Conservation (phyloP, 2,329 filamentous ascomycete genomes). For the Stagonosporopsis rhizophila region DNA sequence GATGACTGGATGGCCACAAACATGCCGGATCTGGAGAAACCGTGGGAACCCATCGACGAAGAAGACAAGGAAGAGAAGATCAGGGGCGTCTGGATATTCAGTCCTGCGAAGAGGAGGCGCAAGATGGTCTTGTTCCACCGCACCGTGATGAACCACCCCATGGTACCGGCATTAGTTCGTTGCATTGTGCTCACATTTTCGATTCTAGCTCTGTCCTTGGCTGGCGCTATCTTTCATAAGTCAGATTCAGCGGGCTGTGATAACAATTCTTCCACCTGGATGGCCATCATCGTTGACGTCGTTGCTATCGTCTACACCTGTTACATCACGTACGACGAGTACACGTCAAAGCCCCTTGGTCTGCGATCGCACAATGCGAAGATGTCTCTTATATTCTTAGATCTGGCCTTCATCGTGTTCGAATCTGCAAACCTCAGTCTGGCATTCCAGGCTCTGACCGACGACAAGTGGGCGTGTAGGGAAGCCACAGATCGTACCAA, state of each 20-base stretch:
- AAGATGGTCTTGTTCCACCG: slow-evolving; percentile 69
- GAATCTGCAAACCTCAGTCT: slow-evolving; percentile 91
- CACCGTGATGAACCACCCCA: slow-evolving; percentile 77
- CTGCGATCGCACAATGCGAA: slow-evolving; percentile 84
- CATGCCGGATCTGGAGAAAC: slow-evolving; percentile 54
- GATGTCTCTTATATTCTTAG: slow-evolving; percentile 85
- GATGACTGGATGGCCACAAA: slow-evolving; percentile 59
- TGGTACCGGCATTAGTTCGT: slow-evolving; percentile 85
- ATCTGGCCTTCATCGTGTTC: slow-evolving; percentile 97
- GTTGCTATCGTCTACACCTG: slow-evolving; percentile 88
- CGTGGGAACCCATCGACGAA: slow-evolving; percentile 64
- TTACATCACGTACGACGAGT: slow-evolving; percentile 97
- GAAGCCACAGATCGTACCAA: slow-evolving; percentile 19
- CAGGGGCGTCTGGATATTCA: slow-evolving; percentile 59
- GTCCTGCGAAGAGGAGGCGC: slow-evolving; percentile 56
- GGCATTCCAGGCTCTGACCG: slow-evolving; percentile 81
- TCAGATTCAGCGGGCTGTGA: slow-evolving; percentile 49
- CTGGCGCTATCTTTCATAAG: slow-evolving; percentile 72
- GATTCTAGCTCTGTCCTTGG: slow-evolving; percentile 78
- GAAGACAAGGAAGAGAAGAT: slow-evolving; percentile 58
- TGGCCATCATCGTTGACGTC: slow-evolving; percentile 88
- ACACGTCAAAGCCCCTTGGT: slow-evolving; percentile 90
- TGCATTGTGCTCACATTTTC: slow-evolving; percentile 84
- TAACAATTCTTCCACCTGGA: slow-evolving; percentile 71
- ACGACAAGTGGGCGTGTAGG: slow-evolving; percentile 62